Base-by-base conservation (phyloP, 2,329 filamentous ascomycete species). In the Sporothrix globosa region DNA sequence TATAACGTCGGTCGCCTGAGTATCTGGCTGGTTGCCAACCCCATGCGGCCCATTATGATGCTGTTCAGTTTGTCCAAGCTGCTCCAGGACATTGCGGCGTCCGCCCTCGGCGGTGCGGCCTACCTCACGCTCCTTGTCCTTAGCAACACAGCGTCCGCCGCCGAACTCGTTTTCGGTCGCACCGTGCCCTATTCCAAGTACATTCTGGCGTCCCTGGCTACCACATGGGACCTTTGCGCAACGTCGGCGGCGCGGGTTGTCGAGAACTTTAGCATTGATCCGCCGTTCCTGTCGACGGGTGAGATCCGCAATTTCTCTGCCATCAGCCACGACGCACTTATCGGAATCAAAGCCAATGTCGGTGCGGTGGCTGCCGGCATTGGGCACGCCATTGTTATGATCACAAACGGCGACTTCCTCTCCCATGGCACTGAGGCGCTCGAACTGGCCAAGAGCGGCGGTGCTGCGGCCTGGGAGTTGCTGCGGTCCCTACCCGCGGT, bases 1-100 rank as follows among this genome's bases (percentile, higher is more conserved):
- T 99, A 98, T 80, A 91, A 97, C 69, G 90, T 93, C 77, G 96
- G 96, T 17, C 94, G 97, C 74, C 83, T 97, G 34, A 89, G 92
- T 4, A 84, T 98, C 56, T 90, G 95, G 77, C 83, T 94, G 66
- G 78, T 95, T 30, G 92, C 92, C 14, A 93, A 93, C 74, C 95
- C 95, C 2, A 82, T 92, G 78, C 86, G 93, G 17, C 89, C 95
- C 4, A 82, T 97, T 27, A 88, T 88, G 63, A 84, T 93, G 53
- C 77, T 93, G 11, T 92, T 94, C 56, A 87, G 88, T 69, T 78
- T 90, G 53, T 91, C 91, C n/a, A 93, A 93, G 76, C 84, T 97
- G 58, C 79, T 93, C 41, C 91, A 97, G 73, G 95, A 98, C 77
- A 81, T 88, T 4, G 85, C 86, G 3, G 84, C 96, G n/a, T 86